Base-by-base conservation (phyloP, 2,329 filamentous ascomycete species). In the Pleoardoris graminearum region DNA sequence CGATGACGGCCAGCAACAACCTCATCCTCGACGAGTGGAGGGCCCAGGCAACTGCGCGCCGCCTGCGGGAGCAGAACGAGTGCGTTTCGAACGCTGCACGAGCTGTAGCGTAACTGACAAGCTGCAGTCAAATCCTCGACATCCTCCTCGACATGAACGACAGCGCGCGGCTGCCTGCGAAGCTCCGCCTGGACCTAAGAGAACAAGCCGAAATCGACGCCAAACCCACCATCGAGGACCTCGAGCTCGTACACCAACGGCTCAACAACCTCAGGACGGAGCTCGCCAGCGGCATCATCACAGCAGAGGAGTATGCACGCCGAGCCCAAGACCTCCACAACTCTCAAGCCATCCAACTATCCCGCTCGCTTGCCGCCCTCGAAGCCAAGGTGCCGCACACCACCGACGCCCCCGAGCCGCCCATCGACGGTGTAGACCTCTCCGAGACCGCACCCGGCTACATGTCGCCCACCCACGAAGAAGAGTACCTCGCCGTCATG, bases 11-110 rank as follows among this genome's bases (percentile, higher is more conserved):
- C 60, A 89, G 90, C 71, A 94, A 96, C 75, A 83, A 86, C 49
- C 81, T 94, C 54, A 94, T 94, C 75, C 85, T 85, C 64, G 82
- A 89, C 49, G 91, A 94, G 73, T 89, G 90, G 72, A 87, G 88
- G 74, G 89, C 92, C 30, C 85, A 88, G 55, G 85, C 87, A 60
- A 88, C 90, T 3, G 89, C 91, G 19, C 91, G 90, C 72, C 84
- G 91, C 47, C 82, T 99, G 55, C 88, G 91, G 51, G 86, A 95
- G 65, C 89, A 97, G 76, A 96, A 96, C 65, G 93, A 97, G 92
- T 96, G 82, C 67, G 87, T 75, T 45, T 17, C 17, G 17, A 7
- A 3, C 7, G 6, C 17, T 38, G 43, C 36, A 10, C 17, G 56
- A n/a, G 19, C 25, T 22, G 27, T 42, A n/a, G n/a, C 29, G n/a